phyloP scores from a whole-genome alignment of 495 filamentous ascomycete genomes.

The Tuber brumale region DNA sequence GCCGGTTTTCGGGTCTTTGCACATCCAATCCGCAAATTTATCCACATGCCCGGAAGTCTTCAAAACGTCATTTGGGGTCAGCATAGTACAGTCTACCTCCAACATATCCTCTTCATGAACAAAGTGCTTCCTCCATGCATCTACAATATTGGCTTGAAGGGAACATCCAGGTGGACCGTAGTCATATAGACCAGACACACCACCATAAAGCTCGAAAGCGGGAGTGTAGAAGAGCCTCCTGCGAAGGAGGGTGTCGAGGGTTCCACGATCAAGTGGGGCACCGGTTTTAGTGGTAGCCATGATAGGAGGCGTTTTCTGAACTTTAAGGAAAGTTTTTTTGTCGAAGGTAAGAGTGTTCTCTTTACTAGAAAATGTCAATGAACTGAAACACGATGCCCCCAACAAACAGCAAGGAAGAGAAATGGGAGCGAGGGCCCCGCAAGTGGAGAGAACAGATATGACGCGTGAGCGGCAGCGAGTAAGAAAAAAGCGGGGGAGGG shows the following conservation, averaged over 20 bases:
- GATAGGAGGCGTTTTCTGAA: slow-evolving; percentile 15
- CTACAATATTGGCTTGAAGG: slow-evolving; percentile 77
- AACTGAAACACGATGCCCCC: not conserved
- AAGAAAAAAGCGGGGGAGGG: slow-evolving; percentile 36
- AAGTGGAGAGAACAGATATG: not conserved
- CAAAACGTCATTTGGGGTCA: slow-evolving; percentile 82
- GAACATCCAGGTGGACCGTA: slow-evolving; percentile 78
- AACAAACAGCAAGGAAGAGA: not conserved
- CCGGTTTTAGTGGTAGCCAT: slow-evolving; percentile 80
- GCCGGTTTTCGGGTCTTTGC: slow-evolving; percentile 94
- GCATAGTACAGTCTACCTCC: slow-evolving; percentile 76
- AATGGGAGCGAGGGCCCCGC: not conserved
- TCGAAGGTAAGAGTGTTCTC: not conserved
- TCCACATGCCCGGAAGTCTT: slow-evolving; percentile 97
- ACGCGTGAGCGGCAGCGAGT: slow-evolving; percentile 21
- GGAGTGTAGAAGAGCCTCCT: slow-evolving; percentile 91
- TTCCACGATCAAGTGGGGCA: slow-evolving; percentile 71
- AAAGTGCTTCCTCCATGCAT: slow-evolving; percentile 89
- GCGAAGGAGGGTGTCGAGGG: slow-evolving; percentile 75
- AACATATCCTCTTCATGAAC: slow-evolving; percentile 86
- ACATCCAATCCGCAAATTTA: slow-evolving; percentile 98
- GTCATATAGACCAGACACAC: slow-evolving; percentile 77
- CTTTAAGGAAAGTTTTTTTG: slow-evolving; percentile 25
- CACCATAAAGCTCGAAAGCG: slow-evolving; percentile 88
- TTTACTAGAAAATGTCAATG: not conserved